These are phyloP conservation scores for Teratosphaeria viscida DNA, from an alignment of 2,329 filamentous ascomycete genomes.

Conservation along the genomic window DNA sequence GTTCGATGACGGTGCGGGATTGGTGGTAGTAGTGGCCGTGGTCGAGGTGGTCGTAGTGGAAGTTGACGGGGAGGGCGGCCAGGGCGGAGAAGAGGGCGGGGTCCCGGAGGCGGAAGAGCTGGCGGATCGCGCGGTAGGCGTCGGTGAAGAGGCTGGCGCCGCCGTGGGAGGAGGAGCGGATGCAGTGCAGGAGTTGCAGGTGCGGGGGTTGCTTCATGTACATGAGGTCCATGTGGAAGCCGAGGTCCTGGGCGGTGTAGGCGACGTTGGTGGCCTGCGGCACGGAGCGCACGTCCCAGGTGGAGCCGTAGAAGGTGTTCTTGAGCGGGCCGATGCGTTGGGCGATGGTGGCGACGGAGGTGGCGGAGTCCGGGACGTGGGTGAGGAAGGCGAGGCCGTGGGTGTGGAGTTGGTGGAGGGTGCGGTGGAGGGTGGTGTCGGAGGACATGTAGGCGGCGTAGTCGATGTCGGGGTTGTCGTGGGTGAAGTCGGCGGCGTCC, in stretches of 20 bases:
- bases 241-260: constrained; percentile 68
- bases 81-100: constrained; percentile 8
- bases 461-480: constrained; percentile 48
- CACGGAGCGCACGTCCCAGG: constrained; percentile 80
- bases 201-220: constrained; percentile 73
- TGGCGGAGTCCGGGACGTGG: constrained; percentile 51
- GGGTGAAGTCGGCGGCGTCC: constrained; percentile 36
- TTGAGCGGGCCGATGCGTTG: constrained; percentile 66
- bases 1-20: constrained; percentile 17
- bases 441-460: constrained; percentile 62
- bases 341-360: constrained; percentile 54
- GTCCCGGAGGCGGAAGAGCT: constrained; percentile 14
- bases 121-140: constrained; percentile 49
- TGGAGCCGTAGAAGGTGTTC: constrained; percentile 82
- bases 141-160: constrained; percentile 85
- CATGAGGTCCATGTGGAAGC: constrained; percentile 86
- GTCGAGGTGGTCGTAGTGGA: constrained; percentile 32
- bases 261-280: constrained; percentile 83
- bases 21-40: constrained; percentile 32
- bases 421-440: constrained; percentile 48
- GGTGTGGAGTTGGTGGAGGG: constrained; percentile 51
- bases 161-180: constrained; percentile 67
- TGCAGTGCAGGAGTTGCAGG: constrained; percentile 80
- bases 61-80: constrained; percentile 35
- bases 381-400: constrained; percentile 70